phyloP scores from a whole-genome alignment of 768 basidiomycete genomes.

The Nidularia sp. region DNA sequence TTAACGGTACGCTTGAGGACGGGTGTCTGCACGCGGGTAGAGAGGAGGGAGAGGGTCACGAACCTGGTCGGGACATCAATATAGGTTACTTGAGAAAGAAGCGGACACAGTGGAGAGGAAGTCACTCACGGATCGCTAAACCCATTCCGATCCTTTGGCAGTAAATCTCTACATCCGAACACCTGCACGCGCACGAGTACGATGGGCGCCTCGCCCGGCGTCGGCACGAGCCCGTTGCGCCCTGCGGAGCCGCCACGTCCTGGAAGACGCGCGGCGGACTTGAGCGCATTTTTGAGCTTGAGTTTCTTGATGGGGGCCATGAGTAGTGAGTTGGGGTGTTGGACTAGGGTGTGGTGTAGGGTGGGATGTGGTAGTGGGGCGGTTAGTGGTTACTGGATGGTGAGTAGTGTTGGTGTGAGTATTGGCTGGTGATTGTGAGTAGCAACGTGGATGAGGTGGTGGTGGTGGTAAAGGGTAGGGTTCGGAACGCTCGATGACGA shows the following conservation, averaged over 20 bases:
- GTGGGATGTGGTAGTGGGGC: neutral
- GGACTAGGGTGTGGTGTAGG: neutral
- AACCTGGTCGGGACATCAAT: constrained; percentile 39
- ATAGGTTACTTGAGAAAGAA: neutral
- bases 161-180: constrained; percentile 55
- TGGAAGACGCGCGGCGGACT: constrained; percentile 53
- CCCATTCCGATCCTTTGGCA: constrained; percentile 64
- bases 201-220: constrained; percentile 60
- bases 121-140: constrained; percentile 70
- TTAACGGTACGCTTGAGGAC: constrained; percentile 69
- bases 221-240: constrained; percentile 30
- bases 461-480: neutral
- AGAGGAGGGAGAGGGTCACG: constrained; percentile 62
- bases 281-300: constrained; percentile 59
- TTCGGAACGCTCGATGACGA: no score
- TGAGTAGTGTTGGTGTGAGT: neutral
- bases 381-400: neutral
- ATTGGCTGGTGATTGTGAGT: neutral
- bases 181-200: constrained; percentile 69
- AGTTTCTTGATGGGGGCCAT: neutral
- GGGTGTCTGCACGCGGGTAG: constrained; percentile 64
- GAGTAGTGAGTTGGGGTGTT: neutral
- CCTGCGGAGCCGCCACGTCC: constrained; percentile 23
- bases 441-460: neutral
- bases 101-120: neutral